Percentiles rank a stretch among this genome's conserved stretches.
Conservation (phyloP, 2,329 filamentous ascomycete genomes). For the Tolypocladium amazonense region DNA sequence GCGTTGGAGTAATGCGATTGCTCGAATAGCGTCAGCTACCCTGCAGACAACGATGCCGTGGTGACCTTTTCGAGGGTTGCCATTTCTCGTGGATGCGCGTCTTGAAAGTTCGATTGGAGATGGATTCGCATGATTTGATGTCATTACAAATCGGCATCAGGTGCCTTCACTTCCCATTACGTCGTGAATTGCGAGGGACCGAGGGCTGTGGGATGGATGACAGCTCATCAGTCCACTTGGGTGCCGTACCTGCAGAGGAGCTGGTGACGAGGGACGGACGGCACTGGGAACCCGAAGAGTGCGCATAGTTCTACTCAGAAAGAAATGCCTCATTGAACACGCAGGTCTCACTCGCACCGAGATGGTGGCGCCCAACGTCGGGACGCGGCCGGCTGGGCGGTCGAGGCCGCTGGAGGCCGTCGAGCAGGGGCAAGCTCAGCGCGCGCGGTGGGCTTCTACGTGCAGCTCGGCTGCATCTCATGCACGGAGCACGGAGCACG, state of each 20-base stretch:
- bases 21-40: neutral
- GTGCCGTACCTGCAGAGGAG: neutral
- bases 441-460: neutral
- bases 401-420: neutral
- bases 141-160: no score
- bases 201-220: neutral
- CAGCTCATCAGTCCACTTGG: neutral
- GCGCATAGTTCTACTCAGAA: neutral
- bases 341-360: neutral
- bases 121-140: no score
- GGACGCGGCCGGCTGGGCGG: neutral
- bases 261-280: neutral
- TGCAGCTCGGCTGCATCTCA: neutral
- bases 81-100: neutral
- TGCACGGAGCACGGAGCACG: neutral
- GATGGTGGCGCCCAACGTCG: neutral
- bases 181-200: neutral
- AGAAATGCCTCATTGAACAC: neutral
- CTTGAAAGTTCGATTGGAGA: neutral
- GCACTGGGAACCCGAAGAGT: neutral
- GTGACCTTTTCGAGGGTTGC: neutral
- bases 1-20: no score
- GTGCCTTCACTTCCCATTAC: no score
- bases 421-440: neutral
- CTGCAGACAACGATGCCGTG: neutral